phyloP scores from a whole-genome alignment of 768 basidiomycete genomes.

The Astraeus odoratus region DNA sequence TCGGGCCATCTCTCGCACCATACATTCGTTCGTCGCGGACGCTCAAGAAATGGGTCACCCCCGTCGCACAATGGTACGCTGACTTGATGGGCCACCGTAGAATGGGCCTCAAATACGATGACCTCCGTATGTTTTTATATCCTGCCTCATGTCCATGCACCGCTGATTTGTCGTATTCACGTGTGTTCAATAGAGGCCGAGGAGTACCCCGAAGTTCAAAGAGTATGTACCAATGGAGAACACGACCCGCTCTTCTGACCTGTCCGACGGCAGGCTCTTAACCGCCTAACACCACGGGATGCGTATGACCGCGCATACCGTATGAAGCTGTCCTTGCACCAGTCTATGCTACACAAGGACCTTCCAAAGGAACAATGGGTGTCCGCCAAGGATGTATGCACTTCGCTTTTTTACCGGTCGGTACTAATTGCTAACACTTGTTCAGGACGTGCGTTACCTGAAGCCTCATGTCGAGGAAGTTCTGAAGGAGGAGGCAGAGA shows the following conservation, averaged over 20 bases:
- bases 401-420: not conserved
- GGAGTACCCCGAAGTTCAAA: conserved; percentile 71
- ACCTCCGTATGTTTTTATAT: conserved; percentile 63
- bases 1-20: conserved; percentile 72
- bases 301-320: conserved; percentile 89
- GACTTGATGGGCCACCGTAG: conserved; percentile 75
- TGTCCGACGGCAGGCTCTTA: conserved; percentile 55
- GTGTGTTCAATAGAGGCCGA: conserved; percentile 49
- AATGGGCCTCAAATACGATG: conserved; percentile 89
- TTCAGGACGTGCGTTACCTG: conserved; percentile 87
- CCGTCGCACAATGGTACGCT: conserved; percentile 80
- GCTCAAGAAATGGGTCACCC: conserved; percentile 62
- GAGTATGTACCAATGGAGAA: conserved; percentile 40
- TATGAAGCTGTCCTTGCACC: conserved; percentile 71
- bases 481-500: conserved; percentile 68
- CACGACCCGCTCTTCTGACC: not conserved
- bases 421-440: conserved; percentile 7
- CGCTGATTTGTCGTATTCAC: not conserved
- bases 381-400: conserved; percentile 63
- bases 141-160: not conserved
- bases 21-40: conserved; percentile 63
- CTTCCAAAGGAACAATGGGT: conserved; percentile 82
- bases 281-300: conserved; percentile 72
- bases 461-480: conserved; percentile 70
- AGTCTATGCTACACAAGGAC: conserved; percentile 68